These are phyloP conservation scores for Deakozyma indianensis DNA, from an alignment of 805 yeast genomes.

Conservation along the genomic window DNA sequence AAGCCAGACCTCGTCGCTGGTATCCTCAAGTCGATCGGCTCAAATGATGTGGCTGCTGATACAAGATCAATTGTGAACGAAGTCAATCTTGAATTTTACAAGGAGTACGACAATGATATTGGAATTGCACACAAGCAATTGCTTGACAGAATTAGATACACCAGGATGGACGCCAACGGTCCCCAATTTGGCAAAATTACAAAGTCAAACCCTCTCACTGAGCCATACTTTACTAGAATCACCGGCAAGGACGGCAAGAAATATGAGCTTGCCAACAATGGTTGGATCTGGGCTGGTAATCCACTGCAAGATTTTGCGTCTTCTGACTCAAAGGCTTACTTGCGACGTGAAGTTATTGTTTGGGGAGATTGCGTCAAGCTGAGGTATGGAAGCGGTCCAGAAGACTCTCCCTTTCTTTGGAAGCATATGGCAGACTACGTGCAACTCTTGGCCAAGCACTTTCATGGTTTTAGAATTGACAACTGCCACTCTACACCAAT, in stretches of 20 bases:
- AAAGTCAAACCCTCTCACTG: slow-evolving; percentile 48
- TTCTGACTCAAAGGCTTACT: slow-evolving; percentile 56
- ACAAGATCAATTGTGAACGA: slow-evolving; percentile 46
- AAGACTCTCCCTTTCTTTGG: slow-evolving; percentile 88
- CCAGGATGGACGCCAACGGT: slow-evolving; percentile 68
- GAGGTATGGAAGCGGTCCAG: slow-evolving; percentile 62
- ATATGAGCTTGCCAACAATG: slow-evolving; percentile 67
- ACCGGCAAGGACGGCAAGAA: slow-evolving; percentile 32
- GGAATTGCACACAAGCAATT: slow-evolving; percentile 51
- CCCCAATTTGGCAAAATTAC: slow-evolving; percentile 63
- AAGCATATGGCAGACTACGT: slow-evolving; percentile 71
- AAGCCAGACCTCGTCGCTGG: slow-evolving; percentile 37
- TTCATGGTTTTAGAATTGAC: slow-evolving; percentile 84
- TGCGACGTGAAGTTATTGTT: slow-evolving; percentile 83
- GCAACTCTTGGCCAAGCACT: slow-evolving; percentile 51
- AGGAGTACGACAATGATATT: slow-evolving; percentile 61
- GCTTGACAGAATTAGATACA: slow-evolving; percentile 59
- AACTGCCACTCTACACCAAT: slow-evolving; percentile 94
- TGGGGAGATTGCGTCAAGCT: slow-evolving; percentile 97
- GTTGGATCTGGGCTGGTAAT: slow-evolving; percentile 98
- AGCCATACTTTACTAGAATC: slow-evolving; percentile 78
- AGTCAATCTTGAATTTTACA: slow-evolving; percentile 59
- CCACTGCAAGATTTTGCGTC: slow-evolving; percentile 92
- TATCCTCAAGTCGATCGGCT: slow-evolving; percentile 25
- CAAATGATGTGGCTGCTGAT: slow-evolving; percentile 18